Conservation (phyloP, 2,329 filamentous ascomycete species). For the Aspergillus oerlinghausenensis region DNA sequence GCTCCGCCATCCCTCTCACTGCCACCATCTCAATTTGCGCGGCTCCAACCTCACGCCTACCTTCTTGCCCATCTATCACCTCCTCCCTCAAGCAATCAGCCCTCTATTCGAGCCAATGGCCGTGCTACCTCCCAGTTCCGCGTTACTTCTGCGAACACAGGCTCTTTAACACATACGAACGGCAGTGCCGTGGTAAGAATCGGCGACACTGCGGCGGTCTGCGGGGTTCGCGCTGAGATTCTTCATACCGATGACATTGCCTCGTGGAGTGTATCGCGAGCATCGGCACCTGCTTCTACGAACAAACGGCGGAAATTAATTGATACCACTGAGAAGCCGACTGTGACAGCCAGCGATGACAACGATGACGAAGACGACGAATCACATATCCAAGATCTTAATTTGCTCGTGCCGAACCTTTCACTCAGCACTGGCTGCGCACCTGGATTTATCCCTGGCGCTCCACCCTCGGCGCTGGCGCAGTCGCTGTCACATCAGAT, state of each 20-base stretch:
- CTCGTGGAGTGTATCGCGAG: slow-evolving; percentile 43
- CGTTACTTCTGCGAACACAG: slow-evolving; percentile 69
- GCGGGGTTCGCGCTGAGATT: slow-evolving; percentile 83
- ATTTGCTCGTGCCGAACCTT: slow-evolving; percentile 86
- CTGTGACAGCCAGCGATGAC: slow-evolving; percentile 10
- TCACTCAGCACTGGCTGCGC: slow-evolving; percentile 88
- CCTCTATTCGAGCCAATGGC: slow-evolving; percentile 73
- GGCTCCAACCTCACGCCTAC: slow-evolving; percentile 82
- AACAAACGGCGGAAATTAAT: slow-evolving; percentile 29
- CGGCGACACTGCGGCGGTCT: slow-evolving; percentile 92
- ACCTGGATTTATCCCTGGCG: slow-evolving; percentile 77
- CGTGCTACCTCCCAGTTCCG: slow-evolving; percentile 67
- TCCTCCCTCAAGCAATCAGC: slow-evolving; percentile 42
- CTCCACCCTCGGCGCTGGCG: slow-evolving; percentile 71
- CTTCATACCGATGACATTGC: slow-evolving; percentile 69
- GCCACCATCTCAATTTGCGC: slow-evolving; percentile 70
- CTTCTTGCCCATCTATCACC: slow-evolving; percentile 82
- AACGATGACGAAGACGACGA: slow-evolving; percentile 48
- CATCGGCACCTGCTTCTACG: slow-evolving; percentile 32
- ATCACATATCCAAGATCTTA: slow-evolving; percentile 46
- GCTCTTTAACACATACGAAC: slow-evolving; percentile 81
- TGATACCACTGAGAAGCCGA: slow-evolving; percentile 13
- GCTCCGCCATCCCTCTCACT: slow-evolving; percentile 47
- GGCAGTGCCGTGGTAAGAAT: slow-evolving; percentile 83
- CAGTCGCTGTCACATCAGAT: slow-evolving; percentile 81